phyloP scores from a whole-genome alignment of 2,329 filamentous ascomycete genomes.

The Hirsutella rhossiliensis region DNA sequence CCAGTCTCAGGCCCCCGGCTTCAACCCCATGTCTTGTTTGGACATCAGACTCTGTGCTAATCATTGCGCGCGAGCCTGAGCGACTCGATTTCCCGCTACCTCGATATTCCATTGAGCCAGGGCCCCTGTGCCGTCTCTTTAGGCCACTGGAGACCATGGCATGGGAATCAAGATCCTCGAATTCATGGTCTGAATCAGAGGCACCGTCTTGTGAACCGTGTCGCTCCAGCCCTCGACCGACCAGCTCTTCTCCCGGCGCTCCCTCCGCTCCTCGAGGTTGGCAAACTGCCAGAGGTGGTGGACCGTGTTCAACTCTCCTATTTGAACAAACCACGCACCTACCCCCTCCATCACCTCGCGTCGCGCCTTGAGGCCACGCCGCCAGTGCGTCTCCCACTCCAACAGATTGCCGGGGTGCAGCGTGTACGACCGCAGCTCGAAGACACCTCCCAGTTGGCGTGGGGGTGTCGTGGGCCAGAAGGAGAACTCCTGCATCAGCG shows the following conservation, averaged over 20 bases:
- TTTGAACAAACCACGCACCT: slow-evolving; percentile 97
- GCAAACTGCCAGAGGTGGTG: slow-evolving; percentile 99
- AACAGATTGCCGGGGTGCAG: slow-evolving; percentile 90
- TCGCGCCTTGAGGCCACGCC: slow-evolving; percentile 77
- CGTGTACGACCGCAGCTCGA: slow-evolving; percentile 94
- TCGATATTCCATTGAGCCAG: too few relatives aligned
- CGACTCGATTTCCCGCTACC: too few relatives aligned
- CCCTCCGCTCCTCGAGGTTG: slow-evolving; percentile 85
- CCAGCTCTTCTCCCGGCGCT: slow-evolving; percentile 90
- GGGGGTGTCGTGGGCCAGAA: slow-evolving; percentile 97
- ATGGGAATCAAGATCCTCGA: slow-evolving; percentile 86
- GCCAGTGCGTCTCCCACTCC: slow-evolving; percentile 98
- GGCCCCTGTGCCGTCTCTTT: slow-evolving; percentile 7
- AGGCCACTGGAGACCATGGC: slow-evolving; percentile 91
- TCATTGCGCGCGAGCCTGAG: too few relatives aligned
- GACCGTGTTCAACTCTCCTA: slow-evolving; percentile 93
- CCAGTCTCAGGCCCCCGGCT: too few relatives aligned
- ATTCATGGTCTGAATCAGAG: slow-evolving; percentile 93
- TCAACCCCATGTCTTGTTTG: too few relatives aligned
- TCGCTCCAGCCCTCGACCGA: slow-evolving; percentile 89
- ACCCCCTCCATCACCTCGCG: slow-evolving; percentile 98
- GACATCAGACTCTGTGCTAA: too few relatives aligned
- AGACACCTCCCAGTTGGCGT: slow-evolving; percentile 79
- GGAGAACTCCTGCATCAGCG: slow-evolving; percentile 98
- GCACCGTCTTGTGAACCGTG: slow-evolving; percentile 96